phyloP scores from a whole-genome alignment of 805 yeast species.

The Myxozyma neotropica region DNA sequence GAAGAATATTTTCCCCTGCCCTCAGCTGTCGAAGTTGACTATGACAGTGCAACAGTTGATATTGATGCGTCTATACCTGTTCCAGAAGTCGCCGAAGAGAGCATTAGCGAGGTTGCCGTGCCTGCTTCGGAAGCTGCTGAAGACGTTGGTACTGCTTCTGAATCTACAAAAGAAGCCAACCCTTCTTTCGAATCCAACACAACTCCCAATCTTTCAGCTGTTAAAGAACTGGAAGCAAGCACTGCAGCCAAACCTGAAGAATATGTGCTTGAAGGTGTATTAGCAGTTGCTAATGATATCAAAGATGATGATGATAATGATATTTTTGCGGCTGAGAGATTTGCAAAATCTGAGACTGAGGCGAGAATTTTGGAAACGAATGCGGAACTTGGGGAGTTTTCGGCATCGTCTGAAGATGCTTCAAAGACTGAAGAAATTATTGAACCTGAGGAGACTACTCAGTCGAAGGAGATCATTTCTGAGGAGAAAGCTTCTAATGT shows the following conservation, averaged over 20 bases:
- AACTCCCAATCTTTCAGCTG: neutral
- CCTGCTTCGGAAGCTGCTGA: too few species aligned
- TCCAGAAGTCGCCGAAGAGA: too few species aligned
- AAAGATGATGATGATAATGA: neutral
- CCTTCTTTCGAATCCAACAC: neutral
- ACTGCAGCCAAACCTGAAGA: constrained; percentile 1
- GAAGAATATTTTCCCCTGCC: too few species aligned
- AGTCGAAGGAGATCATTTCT: too few species aligned
- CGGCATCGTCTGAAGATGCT: neutral
- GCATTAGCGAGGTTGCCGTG: too few species aligned
- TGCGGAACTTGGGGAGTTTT: neutral
- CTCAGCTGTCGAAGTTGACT: too few species aligned
- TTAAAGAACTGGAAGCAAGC: neutral
- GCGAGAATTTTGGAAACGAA: neutral
- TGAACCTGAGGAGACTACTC: neutral
- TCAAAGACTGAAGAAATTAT: neutral
- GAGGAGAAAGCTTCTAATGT: too few species aligned
- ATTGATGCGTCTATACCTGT: too few species aligned
- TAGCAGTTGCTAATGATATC: neutral
- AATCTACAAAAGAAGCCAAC: neutral
- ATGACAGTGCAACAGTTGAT: too few species aligned
- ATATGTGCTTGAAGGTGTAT: neutral
- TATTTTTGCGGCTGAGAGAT: neutral
- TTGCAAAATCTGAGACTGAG: neutral
- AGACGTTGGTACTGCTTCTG: neutral